Base-by-base conservation (phyloP, 306 rosid genomes). In the Acmispon strigosus region DNA sequence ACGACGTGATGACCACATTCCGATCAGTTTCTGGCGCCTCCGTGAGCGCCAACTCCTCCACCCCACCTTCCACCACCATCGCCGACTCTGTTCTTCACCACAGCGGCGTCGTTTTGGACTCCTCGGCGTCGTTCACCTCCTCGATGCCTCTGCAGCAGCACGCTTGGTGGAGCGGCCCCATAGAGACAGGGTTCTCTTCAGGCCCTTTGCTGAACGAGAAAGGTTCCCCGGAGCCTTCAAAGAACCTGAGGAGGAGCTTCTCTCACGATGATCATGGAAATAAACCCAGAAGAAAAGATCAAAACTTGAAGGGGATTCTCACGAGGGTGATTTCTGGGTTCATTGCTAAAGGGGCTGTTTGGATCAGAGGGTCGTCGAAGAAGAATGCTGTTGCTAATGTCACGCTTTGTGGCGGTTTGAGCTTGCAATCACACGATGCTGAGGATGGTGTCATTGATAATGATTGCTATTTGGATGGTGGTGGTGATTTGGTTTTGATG, bases 11-110 rank as follows among this genome's bases (percentile, higher is more conserved):
- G 32, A 88, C 97, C 17, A n/a, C n/a, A n/a, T 91, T 91, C 81
- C 76, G 89, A 64, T 74, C 97, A 43, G 85, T 91, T 45, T 91
- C 97, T 16, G 96, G 97, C 6, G 96, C 97, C 10, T 88, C 97
- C 3, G 92, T 91, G 36, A 91, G 97, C 69, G 97, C 97, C 37
- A 91, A 91, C 85, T 83, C 97, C 6, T 86, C 90, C 5, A 91
- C 97, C 1, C 96, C 97, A 37, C 96, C 87, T 7, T 91, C 97
- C 19, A 86, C 97, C 0, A 42, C 90, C 18, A 44, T 80, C 13
- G n/a, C 59, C 9, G 4, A 6, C 41, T 36, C 41, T 27, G 4
- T 27, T 27, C 34, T 27, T 96, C 0, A 41, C 92, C 15, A 48
- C 83, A 8, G n/a, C 59, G 7, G 4, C 9, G 27, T 37, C 4